These are phyloP conservation scores for Saccharomycopsis guyanensis DNA, from an alignment of 805 yeast species.

Conservation along the genomic window DNA sequence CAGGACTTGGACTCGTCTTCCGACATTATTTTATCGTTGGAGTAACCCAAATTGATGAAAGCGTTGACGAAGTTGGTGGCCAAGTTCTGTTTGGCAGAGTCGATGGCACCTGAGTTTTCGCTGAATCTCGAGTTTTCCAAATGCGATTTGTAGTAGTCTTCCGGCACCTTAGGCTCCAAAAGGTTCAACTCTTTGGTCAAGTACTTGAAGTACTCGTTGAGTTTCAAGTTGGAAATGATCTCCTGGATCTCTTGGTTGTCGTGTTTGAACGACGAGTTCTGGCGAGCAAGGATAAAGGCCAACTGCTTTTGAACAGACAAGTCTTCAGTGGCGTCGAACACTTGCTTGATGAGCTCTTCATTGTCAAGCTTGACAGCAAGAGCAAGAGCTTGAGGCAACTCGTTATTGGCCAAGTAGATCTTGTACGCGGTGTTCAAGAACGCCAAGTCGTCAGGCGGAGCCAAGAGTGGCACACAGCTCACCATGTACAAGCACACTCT, in stretches of 20 bases:
- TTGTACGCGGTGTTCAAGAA: conserved; percentile 84
- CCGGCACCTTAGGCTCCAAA: conserved; percentile 86
- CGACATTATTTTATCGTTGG: conserved; percentile 72
- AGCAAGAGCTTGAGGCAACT: conserved; percentile 82
- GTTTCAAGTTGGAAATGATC: conserved; percentile 69
- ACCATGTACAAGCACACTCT: conserved; percentile 93
- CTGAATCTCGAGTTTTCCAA: conserved; percentile 65
- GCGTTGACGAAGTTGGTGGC: conserved; percentile 94
- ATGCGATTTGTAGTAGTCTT: conserved; percentile 88
- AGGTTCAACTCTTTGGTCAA: conserved; percentile 82
- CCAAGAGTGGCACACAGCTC: conserved; percentile 91
- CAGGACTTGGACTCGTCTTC: conserved; percentile 70
- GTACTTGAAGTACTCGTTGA: conserved; percentile 73
- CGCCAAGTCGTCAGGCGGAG: conserved; percentile 87
- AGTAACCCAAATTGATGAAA: conserved; percentile 85
- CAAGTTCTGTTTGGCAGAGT: conserved; percentile 90
- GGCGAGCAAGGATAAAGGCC: conserved; percentile 82
- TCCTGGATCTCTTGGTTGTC: conserved; percentile 72
- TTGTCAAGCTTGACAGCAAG: conserved; percentile 86
- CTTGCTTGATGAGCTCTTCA: conserved; percentile 65
- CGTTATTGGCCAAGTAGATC: conserved; percentile 70
- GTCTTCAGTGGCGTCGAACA: conserved; percentile 76
- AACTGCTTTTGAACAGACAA: conserved; percentile 74
- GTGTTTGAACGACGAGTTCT: conserved; percentile 64
- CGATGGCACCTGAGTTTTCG: conserved; percentile 47